Evolutionary conservation across 108 stramenopile species (phyloP).

Genomic region (Schizochytrium sp.): DNA sequence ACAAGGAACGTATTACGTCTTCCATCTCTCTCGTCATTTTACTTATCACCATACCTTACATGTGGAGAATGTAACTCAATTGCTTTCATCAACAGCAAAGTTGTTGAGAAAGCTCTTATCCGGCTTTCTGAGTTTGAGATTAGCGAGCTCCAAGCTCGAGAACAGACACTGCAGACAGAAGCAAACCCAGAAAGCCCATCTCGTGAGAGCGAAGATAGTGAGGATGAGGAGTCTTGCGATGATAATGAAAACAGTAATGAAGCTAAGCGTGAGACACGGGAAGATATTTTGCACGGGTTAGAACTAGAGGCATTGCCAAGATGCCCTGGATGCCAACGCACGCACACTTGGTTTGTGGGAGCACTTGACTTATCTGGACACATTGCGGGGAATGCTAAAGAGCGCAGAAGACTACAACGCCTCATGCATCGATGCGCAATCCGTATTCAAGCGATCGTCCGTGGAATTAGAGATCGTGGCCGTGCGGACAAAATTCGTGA

Average conservation of each 20-base stretch:
- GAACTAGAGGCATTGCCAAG: constrained; percentile 25
- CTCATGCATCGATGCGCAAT: neutral
- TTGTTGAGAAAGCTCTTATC: neutral
- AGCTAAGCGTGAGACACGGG: neutral
- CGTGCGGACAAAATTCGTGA: neutral
- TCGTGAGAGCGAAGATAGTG: neutral
- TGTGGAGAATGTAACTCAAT: constrained; percentile 47
- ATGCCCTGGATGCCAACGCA: constrained; percentile 29
- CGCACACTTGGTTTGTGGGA: constrained; percentile 48
- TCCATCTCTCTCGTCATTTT: constrained; percentile 36
- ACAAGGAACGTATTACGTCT: neutral
- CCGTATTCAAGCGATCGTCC: constrained; percentile 21
- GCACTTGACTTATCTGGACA: constrained; percentile 15
- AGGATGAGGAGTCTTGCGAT: neutral
- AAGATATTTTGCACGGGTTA: constrained; percentile 1
- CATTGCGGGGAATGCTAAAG: constrained; percentile 8
- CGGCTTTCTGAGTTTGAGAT: neutral
- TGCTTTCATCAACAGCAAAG: constrained; percentile 15
- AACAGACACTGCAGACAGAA: neutral
- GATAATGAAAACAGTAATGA: constrained; percentile 6
- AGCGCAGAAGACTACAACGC: neutral
- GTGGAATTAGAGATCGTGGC: constrained; percentile 12
- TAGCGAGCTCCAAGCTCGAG: neutral
- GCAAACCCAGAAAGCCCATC: neutral
- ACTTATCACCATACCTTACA: constrained; percentile 33